phyloP scores from a whole-genome alignment of 192 early-diverging fungal species.

The Phycomyces blakesleeanus region DNA sequence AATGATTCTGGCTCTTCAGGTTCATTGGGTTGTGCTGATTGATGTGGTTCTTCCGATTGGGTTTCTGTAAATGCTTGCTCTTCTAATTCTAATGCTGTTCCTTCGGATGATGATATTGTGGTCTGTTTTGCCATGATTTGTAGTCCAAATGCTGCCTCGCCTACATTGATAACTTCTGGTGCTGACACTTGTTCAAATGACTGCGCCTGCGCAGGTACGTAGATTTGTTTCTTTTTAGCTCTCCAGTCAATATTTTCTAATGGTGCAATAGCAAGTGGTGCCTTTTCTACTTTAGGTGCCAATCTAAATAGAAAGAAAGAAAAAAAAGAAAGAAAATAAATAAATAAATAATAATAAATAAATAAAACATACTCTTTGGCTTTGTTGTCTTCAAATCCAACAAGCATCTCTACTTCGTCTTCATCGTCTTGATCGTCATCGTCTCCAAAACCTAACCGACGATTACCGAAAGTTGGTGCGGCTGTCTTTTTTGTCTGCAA shows the following conservation, averaged over 20 bases:
- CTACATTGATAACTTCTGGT: conserved; percentile 19
- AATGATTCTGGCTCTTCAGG: conserved; percentile 25
- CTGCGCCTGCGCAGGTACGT: conserved; percentile 21
- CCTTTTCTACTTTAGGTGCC: conserved; percentile 28
- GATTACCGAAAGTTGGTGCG: conserved; percentile 11
- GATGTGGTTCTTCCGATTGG: not conserved
- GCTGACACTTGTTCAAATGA: conserved; percentile 9
- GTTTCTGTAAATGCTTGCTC: conserved; percentile 8
- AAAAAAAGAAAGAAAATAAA: too few relatives aligned
- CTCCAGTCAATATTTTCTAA: conserved; percentile 43
- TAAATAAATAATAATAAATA: too few relatives aligned
- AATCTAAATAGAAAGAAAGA: conserved; percentile 31
- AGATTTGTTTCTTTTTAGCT: conserved; percentile 36
- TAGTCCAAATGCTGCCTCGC: conserved; percentile 22
- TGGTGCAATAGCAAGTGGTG: conserved; percentile 41
- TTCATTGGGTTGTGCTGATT: too few relatives aligned
- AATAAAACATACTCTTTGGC: conserved; percentile 37
- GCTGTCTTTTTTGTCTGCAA: conserved; percentile 13
- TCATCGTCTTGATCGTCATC: conserved; percentile 39
- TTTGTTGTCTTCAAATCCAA: conserved; percentile 47
- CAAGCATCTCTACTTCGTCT: conserved; percentile 36
- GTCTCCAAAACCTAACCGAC: conserved; percentile 31
- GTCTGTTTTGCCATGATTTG: conserved; percentile 25
- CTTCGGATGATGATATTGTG: not conserved
- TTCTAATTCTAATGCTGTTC: not conserved